phyloP scores from a whole-genome alignment of 2,329 filamentous ascomycete species.

The Diaporthe caulivora region DNA sequence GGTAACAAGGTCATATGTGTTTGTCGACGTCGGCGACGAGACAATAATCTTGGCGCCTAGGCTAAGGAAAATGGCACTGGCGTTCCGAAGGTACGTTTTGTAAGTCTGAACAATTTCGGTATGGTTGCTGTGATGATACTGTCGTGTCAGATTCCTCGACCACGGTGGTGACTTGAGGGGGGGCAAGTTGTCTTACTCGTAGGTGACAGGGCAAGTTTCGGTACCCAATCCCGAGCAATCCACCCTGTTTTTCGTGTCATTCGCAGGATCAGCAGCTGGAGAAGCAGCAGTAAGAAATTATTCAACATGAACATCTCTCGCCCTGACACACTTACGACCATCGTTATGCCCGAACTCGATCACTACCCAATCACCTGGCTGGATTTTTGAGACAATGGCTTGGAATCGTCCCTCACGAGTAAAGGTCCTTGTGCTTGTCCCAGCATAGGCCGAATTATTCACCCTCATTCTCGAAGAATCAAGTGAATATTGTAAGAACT shows the following conservation, averaged over 20 bases:
- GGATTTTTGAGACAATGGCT: conserved; percentile 57
- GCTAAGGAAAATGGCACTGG: conserved; percentile 38
- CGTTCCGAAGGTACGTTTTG: conserved; percentile 42
- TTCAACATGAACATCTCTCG: not conserved
- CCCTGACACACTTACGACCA: conserved; percentile 45
- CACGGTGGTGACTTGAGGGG: not conserved
- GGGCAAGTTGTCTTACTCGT: not conserved
- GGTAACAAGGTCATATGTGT: conserved; percentile 28
- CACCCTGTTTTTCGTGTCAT: conserved; percentile 50
- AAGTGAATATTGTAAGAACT: conserved; percentile 41
- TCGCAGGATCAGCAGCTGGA: conserved; percentile 51
- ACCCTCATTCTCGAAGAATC: conserved; percentile 46
- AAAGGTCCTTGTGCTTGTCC: conserved; percentile 66
- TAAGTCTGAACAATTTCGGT: conserved; percentile 46
- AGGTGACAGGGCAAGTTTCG: conserved; percentile 38
- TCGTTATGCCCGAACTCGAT: conserved; percentile 74
- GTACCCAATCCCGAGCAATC: conserved; percentile 37
- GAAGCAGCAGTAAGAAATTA: not conserved
- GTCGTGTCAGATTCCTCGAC: not conserved
- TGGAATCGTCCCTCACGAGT: conserved; percentile 66
- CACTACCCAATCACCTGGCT: conserved; percentile 65
- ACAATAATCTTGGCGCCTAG: conserved; percentile 38
- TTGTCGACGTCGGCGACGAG: conserved; percentile 37
- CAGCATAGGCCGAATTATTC: conserved; percentile 64
- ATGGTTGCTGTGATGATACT: conserved; percentile 33